phyloP scores from a whole-genome alignment of 208 protist species.

The Leishmania major region DNA sequence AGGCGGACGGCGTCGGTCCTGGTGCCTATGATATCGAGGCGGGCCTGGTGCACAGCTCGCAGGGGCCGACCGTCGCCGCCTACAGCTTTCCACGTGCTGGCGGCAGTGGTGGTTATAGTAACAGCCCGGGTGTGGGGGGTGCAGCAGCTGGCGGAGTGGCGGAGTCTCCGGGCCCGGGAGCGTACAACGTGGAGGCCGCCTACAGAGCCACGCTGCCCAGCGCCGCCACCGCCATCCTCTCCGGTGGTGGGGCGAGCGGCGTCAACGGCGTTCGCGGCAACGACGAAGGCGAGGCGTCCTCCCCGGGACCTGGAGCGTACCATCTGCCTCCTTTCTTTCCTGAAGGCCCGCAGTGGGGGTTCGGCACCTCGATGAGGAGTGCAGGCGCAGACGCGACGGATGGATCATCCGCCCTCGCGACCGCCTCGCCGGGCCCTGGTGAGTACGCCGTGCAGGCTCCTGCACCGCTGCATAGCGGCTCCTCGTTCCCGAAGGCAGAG shows the following conservation, averaged over 20 bases:
- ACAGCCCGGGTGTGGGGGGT: neutral
- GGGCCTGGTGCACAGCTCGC: constrained; percentile 13
- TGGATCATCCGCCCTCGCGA: neutral
- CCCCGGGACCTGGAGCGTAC: constrained; percentile 26
- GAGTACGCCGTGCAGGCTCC: constrained; percentile 15
- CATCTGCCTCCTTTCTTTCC: constrained; percentile 28
- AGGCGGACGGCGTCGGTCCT: constrained; percentile 36
- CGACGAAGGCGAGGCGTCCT: neutral
- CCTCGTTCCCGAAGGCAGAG: constrained; percentile 15
- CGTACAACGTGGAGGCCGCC: constrained; percentile 32
- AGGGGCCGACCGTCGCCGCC: constrained; percentile 11
- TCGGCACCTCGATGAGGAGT: constrained; percentile 15
- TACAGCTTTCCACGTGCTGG: constrained; percentile 29
- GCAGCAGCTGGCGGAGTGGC: neutral
- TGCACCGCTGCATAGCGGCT: constrained; percentile 17
- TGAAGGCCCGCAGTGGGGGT: constrained; percentile 30
- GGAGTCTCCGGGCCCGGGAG: constrained; percentile 47
- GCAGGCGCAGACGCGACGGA: neutral
- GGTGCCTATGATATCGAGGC: constrained; percentile 45
- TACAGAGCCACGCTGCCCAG: constrained; percentile 23
- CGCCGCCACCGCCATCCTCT: neutral
- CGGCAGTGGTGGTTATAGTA: neutral
- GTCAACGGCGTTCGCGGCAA: neutral
- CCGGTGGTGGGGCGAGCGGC: neutral
- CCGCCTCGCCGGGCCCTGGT: constrained; percentile 17